phyloP scores from a whole-genome alignment of 1,284 basidiomycete species.

The Calocybe gambosa region DNA sequence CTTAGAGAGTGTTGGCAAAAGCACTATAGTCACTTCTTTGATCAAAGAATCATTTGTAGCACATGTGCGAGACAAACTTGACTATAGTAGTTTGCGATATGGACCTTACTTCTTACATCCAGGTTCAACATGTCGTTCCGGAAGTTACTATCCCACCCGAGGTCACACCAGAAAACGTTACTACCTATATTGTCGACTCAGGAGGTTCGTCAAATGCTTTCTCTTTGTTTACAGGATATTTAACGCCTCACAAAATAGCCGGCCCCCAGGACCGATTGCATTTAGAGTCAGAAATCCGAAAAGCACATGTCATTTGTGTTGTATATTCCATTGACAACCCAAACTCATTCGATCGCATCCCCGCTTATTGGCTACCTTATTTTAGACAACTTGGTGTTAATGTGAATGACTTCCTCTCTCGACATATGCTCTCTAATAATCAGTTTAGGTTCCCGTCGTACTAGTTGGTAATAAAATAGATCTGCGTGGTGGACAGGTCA shows the following conservation, averaged over 20 bases:
- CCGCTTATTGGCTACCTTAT: conserved; percentile 98
- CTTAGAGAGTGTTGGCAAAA: conserved; percentile 91
- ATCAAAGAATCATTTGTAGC: conserved; percentile 93
- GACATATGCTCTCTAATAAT: conserved; percentile 14
- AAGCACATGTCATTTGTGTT: conserved; percentile 96
- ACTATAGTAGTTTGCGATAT: conserved; percentile 9
- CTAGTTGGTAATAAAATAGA: conserved; percentile 99
- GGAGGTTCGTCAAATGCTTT: conserved; percentile 56
- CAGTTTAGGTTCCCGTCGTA: conserved; percentile 83
- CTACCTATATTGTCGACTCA: conserved; percentile 93
- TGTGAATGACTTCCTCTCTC: conserved; percentile 36
- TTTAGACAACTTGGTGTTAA: conserved; percentile 95
- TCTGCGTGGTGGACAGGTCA: conserved; percentile 85
- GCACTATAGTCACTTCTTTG: conserved; percentile 90
- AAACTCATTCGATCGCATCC: conserved; percentile 93
- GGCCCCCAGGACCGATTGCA: conserved; percentile 78
- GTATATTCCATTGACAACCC: conserved; percentile 97
- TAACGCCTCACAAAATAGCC: conserved; percentile 34
- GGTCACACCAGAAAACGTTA: conserved; percentile 93
- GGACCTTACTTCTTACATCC: conserved; percentile 1
- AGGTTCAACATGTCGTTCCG: conserved; percentile 90
- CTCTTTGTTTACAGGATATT: not conserved
- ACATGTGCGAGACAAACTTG: conserved; percentile 51
- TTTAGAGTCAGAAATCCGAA: conserved; percentile 90
- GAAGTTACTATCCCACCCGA: conserved; percentile 96